Evolutionary conservation across 1,284 basidiomycete genomes (phyloP).

Genomic region (Ganoderma lingzhi): DNA sequence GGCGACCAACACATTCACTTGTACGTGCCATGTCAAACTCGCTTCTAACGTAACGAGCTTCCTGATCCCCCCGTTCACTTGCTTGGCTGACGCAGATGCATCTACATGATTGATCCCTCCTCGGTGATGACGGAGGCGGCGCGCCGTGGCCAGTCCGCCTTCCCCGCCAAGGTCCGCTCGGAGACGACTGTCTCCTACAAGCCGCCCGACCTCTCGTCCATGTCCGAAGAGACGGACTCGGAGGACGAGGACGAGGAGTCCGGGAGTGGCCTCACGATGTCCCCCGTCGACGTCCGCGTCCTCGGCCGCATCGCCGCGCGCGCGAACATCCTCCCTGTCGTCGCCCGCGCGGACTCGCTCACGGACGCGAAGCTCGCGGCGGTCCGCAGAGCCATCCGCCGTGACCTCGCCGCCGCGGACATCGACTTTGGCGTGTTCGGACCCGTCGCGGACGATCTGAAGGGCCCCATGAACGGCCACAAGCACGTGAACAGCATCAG

Average conservation of each 20-base stretch:
- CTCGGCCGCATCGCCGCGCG: slow-evolving; percentile 75
- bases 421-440: slow-evolving; percentile 80
- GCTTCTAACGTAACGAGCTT: slow-evolving; percentile 4
- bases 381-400: slow-evolving; percentile 73
- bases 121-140: slow-evolving; percentile 65
- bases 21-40: slow-evolving; percentile 53
- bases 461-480: slow-evolving; percentile 19
- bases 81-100: slow-evolving; percentile 56
- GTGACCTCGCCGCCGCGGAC: slow-evolving; percentile 66
- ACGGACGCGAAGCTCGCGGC: slow-evolving; percentile 74
- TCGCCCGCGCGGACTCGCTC: slow-evolving; percentile 79
- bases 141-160: slow-evolving; percentile 54
- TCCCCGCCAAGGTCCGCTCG: slow-evolving; percentile 63
- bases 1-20: slow-evolving; percentile 87
- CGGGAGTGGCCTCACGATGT: slow-evolving; percentile 67
- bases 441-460: slow-evolving; percentile 40
- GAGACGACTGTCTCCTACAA: slow-evolving; percentile 64
- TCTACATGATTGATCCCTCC: slow-evolving; percentile 83
- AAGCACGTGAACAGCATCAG: slow-evolving; percentile 26
- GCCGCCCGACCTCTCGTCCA: slow-evolving; percentile 55
- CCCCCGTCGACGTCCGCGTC: slow-evolving; percentile 78
- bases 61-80: slow-evolving; percentile 33
- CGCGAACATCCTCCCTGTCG: slow-evolving; percentile 79
- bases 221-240: slow-evolving; percentile 55
- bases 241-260: slow-evolving; percentile 52